Evolutionary conservation across 1,284 basidiomycete genomes (phyloP), one percentile per base, ranked within the genome.

Genomic region (Macrocybe sp.): DNA sequence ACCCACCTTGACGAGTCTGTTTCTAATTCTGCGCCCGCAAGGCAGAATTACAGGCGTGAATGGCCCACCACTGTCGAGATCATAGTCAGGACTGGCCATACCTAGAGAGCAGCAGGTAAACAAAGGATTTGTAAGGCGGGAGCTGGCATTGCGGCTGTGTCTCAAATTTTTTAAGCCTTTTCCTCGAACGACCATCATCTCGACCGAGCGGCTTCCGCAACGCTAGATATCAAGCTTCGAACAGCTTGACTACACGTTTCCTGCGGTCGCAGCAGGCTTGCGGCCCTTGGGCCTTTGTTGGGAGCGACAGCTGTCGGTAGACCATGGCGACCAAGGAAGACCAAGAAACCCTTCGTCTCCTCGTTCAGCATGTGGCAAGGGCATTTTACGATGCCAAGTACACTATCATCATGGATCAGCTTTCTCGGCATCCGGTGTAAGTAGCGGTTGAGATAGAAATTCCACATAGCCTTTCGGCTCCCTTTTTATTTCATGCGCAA

Each of bases 351-450:
- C 78, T 89, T 50, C 81, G 80, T 61, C 75, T 85, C 50, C 84
- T 99, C 56, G 89, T 96, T 52, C 93, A 97, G 66, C 86, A 92
- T 71, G 92, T 97, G 60, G 84, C 87, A 31, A 83, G 96, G 58
- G 84, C 90, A 33, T 98, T 99, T 69, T 99, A 98, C 73, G 93
- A 97, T 65, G 79, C 90, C 50, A 89, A 89, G 60, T 94, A 83
- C 65, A 90, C 89, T 55, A 88, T 98, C 53, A 83, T 97, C 48
- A 74, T 98, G 75, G 94, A 98, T 68, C 89, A 95, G 68, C 83
- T 99, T 61, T 83, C 92, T 54, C 83, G 87, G 55, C 85, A 93
- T 68, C 83, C 89, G 57, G 92, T 95, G 92, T 97, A 79, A 85
- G 92, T 87, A 70, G 45, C 39, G 52, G 56, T 52, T 32, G 54